These are phyloP conservation scores for Pseudoneurospora amorphoporcata DNA, from an alignment of 495 filamentous ascomycete species.

Conservation along the genomic window DNA sequence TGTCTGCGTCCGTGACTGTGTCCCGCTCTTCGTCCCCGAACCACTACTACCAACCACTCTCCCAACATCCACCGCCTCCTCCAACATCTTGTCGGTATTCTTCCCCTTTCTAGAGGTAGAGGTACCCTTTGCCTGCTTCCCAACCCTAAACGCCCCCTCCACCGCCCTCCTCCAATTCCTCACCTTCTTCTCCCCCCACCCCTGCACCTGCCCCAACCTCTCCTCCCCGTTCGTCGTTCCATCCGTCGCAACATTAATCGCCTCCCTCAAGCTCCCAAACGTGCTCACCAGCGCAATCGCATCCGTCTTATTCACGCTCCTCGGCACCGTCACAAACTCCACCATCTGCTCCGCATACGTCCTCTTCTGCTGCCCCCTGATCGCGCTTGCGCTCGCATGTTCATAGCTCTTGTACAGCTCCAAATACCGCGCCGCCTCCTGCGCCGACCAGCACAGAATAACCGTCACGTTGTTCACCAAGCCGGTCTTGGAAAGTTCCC, in stretches of 20 bases:
- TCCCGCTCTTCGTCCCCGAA: slow-evolving; percentile 19
- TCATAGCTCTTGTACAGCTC: slow-evolving; percentile 92
- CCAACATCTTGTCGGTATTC: slow-evolving; percentile 4
- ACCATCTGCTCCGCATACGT: slow-evolving; percentile 78
- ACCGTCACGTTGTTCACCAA: slow-evolving; percentile 86
- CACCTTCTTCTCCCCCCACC: slow-evolving; percentile 95
- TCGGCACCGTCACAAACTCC: slow-evolving; percentile 86
- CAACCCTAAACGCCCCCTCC: slow-evolving; percentile 70
- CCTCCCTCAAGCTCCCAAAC: slow-evolving; percentile 78
- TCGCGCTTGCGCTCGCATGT: slow-evolving; percentile 67
- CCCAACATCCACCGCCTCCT: slow-evolving; percentile 30
- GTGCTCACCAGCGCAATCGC: slow-evolving; percentile 75
- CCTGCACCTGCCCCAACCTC: slow-evolving; percentile 66
- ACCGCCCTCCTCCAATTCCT: slow-evolving; percentile 71
- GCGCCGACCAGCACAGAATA: slow-evolving; percentile 86
- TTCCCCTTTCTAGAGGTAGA: too few relatives aligned
- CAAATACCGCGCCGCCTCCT: slow-evolving; percentile 85
- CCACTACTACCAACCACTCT: slow-evolving; percentile 6
- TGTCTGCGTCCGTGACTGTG: slow-evolving; percentile 7
- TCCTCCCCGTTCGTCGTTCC: slow-evolving; percentile 21
- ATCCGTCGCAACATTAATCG: slow-evolving; percentile 66
- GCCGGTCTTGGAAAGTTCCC: slow-evolving; percentile 72
- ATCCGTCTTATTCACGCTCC: slow-evolving; percentile 90
- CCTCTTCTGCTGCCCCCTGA: slow-evolving; percentile 70
- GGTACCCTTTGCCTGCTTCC: slow-evolving; percentile 50